Conservation (phyloP, 108 stramenopile genomes). For the Skeletonema grethae region DNA sequence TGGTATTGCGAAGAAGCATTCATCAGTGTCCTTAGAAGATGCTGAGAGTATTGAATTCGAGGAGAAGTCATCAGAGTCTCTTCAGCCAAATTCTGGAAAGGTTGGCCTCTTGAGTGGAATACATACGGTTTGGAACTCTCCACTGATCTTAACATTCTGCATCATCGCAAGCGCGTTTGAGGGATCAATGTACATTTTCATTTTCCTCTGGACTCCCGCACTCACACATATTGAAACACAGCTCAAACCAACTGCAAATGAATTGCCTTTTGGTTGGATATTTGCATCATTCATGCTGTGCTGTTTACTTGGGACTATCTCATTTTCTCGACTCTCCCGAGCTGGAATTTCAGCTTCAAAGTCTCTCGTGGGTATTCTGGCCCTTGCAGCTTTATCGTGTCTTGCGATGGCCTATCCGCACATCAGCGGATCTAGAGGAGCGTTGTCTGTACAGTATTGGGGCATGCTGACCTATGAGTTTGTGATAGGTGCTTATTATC, state of each 20-base stretch:
- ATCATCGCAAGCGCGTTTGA: conserved; percentile 92
- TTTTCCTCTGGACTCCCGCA: conserved; percentile 96
- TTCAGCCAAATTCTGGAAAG: conserved; percentile 2
- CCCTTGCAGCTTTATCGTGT: conserved; percentile 50
- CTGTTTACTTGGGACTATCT: conserved; percentile 88
- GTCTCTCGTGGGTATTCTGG: conserved; percentile 62
- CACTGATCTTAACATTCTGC: conserved; percentile 75
- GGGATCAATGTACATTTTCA: conserved; percentile 89
- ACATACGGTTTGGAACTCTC: conserved; percentile 56
- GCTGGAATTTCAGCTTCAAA: conserved; percentile 60
- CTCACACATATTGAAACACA: conserved; percentile 50
- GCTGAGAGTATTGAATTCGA: background rate
- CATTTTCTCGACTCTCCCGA: conserved; percentile 74
- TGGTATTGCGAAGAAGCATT: conserved; percentile 28
- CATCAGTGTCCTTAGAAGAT: conserved; percentile 18
- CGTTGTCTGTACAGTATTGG: conserved; percentile 58
- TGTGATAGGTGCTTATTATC: conserved; percentile 94
- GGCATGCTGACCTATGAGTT: conserved; percentile 93
- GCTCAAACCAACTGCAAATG: conserved; percentile 39
- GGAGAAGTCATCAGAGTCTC: background rate
- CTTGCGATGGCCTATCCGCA: conserved; percentile 41
- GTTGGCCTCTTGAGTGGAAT: conserved; percentile 61
- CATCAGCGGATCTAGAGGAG: conserved; percentile 41
- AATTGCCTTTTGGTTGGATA: conserved; percentile 93
- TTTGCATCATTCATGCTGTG: conserved; percentile 96